These are phyloP conservation scores for Penicillium lagena DNA, from an alignment of 495 filamentous ascomycete genomes.

Conservation along the genomic window DNA sequence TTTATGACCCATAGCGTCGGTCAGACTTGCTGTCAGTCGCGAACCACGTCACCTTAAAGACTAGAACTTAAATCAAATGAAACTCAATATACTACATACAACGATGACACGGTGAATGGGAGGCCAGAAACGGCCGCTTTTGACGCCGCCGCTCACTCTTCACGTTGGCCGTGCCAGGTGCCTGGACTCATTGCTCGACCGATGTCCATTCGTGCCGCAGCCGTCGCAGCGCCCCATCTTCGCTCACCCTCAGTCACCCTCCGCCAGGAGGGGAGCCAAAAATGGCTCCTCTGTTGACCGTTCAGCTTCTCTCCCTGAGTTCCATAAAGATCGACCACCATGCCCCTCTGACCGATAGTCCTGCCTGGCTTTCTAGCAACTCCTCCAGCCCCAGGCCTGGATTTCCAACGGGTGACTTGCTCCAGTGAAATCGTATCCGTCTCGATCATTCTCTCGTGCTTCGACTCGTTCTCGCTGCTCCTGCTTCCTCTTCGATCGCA, in stretches of 20 bases:
- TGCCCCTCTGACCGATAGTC: not conserved
- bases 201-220: constrained; percentile 7
- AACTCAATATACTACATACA: constrained; percentile 6
- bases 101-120: constrained; percentile 12
- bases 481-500: constrained; percentile 1
- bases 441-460: constrained; percentile 3
- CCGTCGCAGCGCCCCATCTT: constrained; percentile 1
- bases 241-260: constrained; percentile 2
- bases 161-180: constrained; percentile 9
- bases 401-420: constrained; percentile 3
- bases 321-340: not conserved
- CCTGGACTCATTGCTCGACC: constrained; percentile 4
- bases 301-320: not conserved
- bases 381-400: constrained; percentile 1
- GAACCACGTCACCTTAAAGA: no score
- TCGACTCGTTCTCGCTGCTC: constrained; percentile 2
- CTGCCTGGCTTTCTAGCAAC: constrained; percentile 6
- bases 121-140: constrained; percentile 12
- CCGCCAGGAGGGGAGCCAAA: constrained; percentile 3
- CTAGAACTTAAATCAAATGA: no score
- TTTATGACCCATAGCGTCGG: no score
- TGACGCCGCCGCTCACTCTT: constrained; percentile 7
- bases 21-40: no score
- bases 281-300: not conserved
- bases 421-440: constrained; percentile 5